Evolutionary conservation across 192 early-diverging fungal genomes (phyloP).

Genomic region (Allomyces javanicus): DNA sequence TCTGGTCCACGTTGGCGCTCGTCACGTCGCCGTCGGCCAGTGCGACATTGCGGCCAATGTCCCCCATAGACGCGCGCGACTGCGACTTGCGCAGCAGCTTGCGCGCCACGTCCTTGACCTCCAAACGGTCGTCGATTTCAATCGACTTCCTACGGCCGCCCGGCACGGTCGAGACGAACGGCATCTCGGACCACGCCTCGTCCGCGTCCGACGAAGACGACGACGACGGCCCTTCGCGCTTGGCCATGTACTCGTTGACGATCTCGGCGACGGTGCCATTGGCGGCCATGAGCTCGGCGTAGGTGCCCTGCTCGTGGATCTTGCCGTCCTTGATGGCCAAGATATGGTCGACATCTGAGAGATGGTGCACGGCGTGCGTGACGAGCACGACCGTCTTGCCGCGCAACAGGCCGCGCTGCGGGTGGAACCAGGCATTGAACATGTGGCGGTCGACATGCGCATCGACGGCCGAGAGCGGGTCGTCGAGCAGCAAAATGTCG

Average conservation of each 20-base stretch:
- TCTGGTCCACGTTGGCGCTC: neutral
- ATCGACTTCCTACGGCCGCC: too few species aligned
- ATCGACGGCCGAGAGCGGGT: conserved; percentile 66
- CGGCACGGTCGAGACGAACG: too few species aligned
- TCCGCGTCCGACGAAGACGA: too few species aligned
- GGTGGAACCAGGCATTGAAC: conserved; percentile 32
- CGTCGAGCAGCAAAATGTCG: conserved; percentile 55
- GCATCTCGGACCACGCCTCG: too few species aligned
- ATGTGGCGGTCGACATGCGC: conserved; percentile 38
- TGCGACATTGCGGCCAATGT: too few species aligned
- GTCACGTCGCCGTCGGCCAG: too few species aligned
- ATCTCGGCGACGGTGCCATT: neutral
- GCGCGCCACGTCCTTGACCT: too few species aligned
- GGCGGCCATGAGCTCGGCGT: conserved; percentile 11
- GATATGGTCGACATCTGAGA: conserved; percentile 55
- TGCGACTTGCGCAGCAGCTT: too few species aligned
- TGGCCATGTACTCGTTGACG: neutral
- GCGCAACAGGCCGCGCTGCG: conserved; percentile 26
- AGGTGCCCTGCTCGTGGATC: conserved; percentile 5
- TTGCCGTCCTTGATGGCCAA: conserved; percentile 23
- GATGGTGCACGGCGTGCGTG: conserved; percentile 55
- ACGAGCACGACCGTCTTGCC: conserved; percentile 67
- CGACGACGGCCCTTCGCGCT: neutral
- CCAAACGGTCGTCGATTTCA: too few species aligned
- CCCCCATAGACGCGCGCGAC: too few species aligned